Evolutionary conservation across 441 rosid genomes (phyloP).

Genomic region (Corymbia citriodora): DNA sequence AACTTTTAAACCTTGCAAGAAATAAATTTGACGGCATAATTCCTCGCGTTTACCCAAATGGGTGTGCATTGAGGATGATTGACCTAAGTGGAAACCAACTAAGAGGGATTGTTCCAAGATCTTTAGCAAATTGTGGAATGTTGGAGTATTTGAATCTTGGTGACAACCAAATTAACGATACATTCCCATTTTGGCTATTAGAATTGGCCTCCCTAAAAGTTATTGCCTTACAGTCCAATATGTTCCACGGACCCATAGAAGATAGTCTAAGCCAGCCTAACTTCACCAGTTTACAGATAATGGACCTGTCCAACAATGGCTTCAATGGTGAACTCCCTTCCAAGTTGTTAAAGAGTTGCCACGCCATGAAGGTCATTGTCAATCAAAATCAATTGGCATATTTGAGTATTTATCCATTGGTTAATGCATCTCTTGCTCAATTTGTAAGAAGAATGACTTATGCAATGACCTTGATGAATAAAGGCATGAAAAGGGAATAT

Average conservation of each 20-base stretch:
- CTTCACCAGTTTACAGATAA: not conserved
- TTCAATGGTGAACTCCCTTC: not conserved
- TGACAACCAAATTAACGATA: not conserved
- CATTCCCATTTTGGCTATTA: not conserved
- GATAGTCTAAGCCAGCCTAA: not conserved
- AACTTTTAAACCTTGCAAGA: accelerated
- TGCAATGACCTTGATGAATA: not conserved
- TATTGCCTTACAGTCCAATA: not conserved
- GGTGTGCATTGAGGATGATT: not conserved
- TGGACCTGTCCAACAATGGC: not conserved
- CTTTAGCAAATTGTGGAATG: not conserved
- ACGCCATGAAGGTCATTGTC: not conserved
- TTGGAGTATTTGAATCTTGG: not conserved
- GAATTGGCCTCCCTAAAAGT: not conserved
- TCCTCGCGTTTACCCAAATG: accelerated
- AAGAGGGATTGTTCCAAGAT: not conserved
- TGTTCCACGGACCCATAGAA: not conserved
- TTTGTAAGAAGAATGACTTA: not conserved
- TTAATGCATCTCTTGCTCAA: accelerated
- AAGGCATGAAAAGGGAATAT: not conserved
- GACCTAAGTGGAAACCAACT: not conserved
- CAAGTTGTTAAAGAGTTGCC: not conserved
- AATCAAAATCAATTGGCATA: not conserved
- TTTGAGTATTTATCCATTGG: accelerated
- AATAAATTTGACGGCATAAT: not conserved